Evolutionary conservation across 2,329 filamentous ascomycete species (phyloP), one percentile per base, ranked within the genome.

Genomic region (Aureobasidium sp.): DNA sequence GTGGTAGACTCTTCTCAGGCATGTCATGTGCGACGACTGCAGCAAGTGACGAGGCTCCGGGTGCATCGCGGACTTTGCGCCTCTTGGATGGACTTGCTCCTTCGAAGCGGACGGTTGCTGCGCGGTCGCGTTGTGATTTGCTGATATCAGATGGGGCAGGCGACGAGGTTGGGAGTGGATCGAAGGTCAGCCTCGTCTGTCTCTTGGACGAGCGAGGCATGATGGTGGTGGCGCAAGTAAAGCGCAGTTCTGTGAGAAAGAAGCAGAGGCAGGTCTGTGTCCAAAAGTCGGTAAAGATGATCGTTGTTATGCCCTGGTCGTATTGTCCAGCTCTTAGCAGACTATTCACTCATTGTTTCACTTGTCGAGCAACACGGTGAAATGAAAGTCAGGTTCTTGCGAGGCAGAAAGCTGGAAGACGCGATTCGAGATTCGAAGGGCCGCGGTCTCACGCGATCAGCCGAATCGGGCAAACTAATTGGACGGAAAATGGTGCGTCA

Each of bases 151-250:
- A 63, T 5, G 71, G 67, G 19, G 70, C 71, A 17, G 75, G 73
- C 5, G 76, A 76, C 0, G 74, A 74, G 14, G 76, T 73, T 8
- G 74, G 69, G 5, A 76, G 63, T 5, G 76, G 73, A 0, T 74
- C 77, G 68, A 79, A 79, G 53, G 69, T 71, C 22, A 80, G 68
- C 29, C 75, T 75, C 8, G 73, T 72, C 64, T 80, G 78, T 42
- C 72, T 72, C 64, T 71, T 71, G 44, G 68, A 52, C 24, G 57
- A 47, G 19, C 54, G 54, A 48, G 54, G 42, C 54, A 58, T 58
- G 53, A 29, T 47, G 52, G 15, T 12, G 24, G 39, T 27, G 39
- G 42, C 27, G 54, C 42, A 35, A 37, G 14, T 6, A 11, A 5
- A 52, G 29, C 14, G 19, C 12, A 17, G 33, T 5, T n/a, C 11